These are phyloP conservation scores for Xylaria scruposa DNA, from an alignment of 495 filamentous ascomycete genomes.

Conservation along the genomic window DNA sequence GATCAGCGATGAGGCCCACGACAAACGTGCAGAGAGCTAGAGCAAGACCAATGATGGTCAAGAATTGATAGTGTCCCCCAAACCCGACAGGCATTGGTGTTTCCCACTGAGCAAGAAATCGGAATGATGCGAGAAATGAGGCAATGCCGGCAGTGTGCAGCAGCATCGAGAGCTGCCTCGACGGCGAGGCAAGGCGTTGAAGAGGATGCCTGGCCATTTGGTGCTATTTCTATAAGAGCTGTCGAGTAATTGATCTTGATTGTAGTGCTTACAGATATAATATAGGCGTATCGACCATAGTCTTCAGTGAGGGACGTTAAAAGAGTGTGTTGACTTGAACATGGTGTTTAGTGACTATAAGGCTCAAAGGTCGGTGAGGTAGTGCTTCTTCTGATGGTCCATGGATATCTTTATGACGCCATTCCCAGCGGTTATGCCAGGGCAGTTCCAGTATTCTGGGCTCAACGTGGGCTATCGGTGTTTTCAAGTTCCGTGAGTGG, in stretches of 20 bases:
- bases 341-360: background rate
- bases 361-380: background rate
- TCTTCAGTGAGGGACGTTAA: background rate
- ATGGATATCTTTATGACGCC: constrained; percentile 15
- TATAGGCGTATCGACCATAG: background rate
- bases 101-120: constrained; percentile 55
- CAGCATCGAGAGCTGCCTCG: constrained; percentile 69
- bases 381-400: background rate
- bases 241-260: background rate
- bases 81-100: constrained; percentile 68
- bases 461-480: background rate
- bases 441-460: background rate
- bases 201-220: constrained; percentile 65
- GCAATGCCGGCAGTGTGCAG: constrained; percentile 73
- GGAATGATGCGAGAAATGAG: constrained; percentile 73
- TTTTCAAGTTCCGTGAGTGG: constrained; percentile 14
- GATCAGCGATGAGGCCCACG: constrained; percentile 75
- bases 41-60: constrained; percentile 81
- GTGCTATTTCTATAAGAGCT: background rate
- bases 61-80: constrained; percentile 84
- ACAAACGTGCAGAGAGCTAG: constrained; percentile 73
- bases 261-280: background rate
- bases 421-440: background rate
- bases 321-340: background rate
- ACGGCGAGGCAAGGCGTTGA: constrained; percentile 74